Evolutionary conservation across 768 basidiomycete genomes (phyloP).

Genomic region (Pleurotus platypus): DNA sequence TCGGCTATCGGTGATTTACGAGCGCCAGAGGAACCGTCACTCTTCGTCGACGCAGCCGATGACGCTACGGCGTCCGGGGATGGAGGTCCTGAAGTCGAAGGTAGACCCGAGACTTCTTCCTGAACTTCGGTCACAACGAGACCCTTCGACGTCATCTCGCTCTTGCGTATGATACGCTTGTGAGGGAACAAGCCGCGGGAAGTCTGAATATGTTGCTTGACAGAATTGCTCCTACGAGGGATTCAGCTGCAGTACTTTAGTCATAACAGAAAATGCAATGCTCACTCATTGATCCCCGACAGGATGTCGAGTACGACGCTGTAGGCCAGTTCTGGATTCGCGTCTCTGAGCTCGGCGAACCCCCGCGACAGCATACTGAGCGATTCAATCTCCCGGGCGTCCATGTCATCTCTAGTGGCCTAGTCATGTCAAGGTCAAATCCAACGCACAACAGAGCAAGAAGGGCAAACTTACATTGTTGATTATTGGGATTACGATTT

Average conservation of each 20-base stretch:
- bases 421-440: constrained; percentile 22
- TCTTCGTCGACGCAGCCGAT: constrained; percentile 20
- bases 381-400: constrained; percentile 84
- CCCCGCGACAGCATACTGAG: constrained; percentile 87
- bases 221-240: constrained; percentile 54
- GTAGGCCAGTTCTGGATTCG: constrained; percentile 84
- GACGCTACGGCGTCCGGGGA: constrained; percentile 13
- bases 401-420: constrained; percentile 82
- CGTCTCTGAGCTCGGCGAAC: constrained; percentile 79
- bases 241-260: not conserved
- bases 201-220: constrained; percentile 80
- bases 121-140: constrained; percentile 80
- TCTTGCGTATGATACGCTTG: constrained; percentile 71
- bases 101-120: constrained; percentile 60
- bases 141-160: constrained; percentile 83
- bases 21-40: constrained; percentile 37
- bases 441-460: constrained; percentile 5
- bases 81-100: constrained; percentile 21
- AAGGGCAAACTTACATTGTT: constrained; percentile 51
- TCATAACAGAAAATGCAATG: constrained; percentile 12
- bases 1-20: constrained; percentile 91
- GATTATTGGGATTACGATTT: constrained; percentile 80
- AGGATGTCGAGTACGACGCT: constrained; percentile 86
- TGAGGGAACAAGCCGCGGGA: constrained; percentile 80
- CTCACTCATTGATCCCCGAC: constrained; percentile 88